Evolutionary conservation across 1,139 yeast genomes (phyloP).

Genomic region (Candida tropicalis): DNA sequence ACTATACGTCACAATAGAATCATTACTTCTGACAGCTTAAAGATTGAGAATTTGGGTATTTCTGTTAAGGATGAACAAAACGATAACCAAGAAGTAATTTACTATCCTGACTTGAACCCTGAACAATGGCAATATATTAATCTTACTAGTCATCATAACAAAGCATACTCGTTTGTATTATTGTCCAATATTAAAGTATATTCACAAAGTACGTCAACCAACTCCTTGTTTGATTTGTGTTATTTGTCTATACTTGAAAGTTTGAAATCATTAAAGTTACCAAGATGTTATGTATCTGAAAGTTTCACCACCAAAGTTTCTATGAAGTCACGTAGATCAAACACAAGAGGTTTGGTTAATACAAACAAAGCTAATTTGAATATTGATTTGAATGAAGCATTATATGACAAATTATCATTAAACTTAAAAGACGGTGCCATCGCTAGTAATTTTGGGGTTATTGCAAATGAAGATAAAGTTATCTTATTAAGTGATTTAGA

Average conservation of each 20-base stretch:
- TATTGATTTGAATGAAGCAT: slow-evolving; percentile 28
- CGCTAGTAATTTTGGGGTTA: slow-evolving; percentile 69
- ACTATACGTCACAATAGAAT: slow-evolving; percentile 56
- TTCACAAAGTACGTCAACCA: slow-evolving; percentile 48
- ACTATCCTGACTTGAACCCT: slow-evolving; percentile 41
- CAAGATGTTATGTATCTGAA: slow-evolving; percentile 60
- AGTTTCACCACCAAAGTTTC: slow-evolving; percentile 50
- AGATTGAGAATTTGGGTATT: slow-evolving; percentile 51
- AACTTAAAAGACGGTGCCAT: slow-evolving; percentile 40
- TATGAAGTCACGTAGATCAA: slow-evolving; percentile 45
- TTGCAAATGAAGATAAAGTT: slow-evolving; percentile 33
- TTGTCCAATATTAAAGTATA: slow-evolving; percentile 78
- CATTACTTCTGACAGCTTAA: slow-evolving; percentile 47
- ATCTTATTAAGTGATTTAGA: slow-evolving; percentile 69
- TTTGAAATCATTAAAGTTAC: slow-evolving; percentile 60
- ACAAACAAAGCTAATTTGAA: slow-evolving; percentile 39
- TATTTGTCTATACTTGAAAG: slow-evolving; percentile 73
- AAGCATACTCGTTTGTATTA: slow-evolving; percentile 62
- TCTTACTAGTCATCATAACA: slow-evolving; percentile 22
- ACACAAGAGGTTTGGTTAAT: slow-evolving; percentile 44
- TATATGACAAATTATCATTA: slow-evolving; percentile 34
- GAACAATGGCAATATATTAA: slow-evolving; percentile 21
- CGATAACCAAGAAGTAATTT: slow-evolving; percentile 31
- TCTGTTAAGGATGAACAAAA: slow-evolving; percentile 39
- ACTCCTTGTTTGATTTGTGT: slow-evolving; percentile 79